Evolutionary conservation across 1,284 basidiomycete species (phyloP).

Genomic region (Apiotrichum montevideense): DNA sequence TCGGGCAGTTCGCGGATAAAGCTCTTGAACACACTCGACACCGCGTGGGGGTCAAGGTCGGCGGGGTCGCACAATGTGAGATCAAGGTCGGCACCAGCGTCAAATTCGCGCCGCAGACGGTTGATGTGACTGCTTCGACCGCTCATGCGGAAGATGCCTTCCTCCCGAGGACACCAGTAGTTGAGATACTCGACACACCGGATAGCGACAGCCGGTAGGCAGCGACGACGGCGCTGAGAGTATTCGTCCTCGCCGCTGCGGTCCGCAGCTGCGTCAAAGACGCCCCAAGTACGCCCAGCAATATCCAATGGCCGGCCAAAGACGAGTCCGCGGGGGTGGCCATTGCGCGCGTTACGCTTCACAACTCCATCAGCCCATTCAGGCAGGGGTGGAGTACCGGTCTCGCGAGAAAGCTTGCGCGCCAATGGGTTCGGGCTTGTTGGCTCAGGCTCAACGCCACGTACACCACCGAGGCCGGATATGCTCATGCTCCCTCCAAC

Average conservation of each 20-base stretch:
- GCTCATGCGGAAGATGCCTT: conserved; percentile 48
- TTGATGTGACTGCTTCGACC: conserved; percentile 57
- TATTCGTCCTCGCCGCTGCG: conserved; percentile 18
- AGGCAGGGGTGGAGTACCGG: neutral
- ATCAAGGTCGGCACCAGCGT: conserved; percentile 79
- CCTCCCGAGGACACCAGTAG: conserved; percentile 46
- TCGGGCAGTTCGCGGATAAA: conserved; percentile 61
- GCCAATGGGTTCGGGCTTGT: conserved; percentile 8
- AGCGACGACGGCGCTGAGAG: conserved; percentile 27
- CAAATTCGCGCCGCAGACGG: conserved; percentile 71
- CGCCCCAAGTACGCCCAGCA: conserved; percentile 30
- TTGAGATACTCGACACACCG: conserved; percentile 44
- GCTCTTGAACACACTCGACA: conserved; percentile 61
- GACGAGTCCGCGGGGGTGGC: conserved; percentile 21
- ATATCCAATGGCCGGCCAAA: conserved; percentile 37
- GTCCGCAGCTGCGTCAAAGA: conserved; percentile 21
- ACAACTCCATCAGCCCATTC: conserved; percentile 27
- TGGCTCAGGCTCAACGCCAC: conserved; percentile 5
- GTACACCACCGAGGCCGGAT: conserved; percentile 13
- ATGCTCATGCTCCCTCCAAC: conserved; percentile 37
- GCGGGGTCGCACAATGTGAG: conserved; percentile 66
- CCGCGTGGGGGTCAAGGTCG: conserved; percentile 84
- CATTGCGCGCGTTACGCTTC: conserved; percentile 17
- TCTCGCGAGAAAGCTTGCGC: conserved; percentile 21
- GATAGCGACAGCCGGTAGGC: conserved; percentile 44